Conservation (phyloP, 495 filamentous ascomycete species). For the Daldinia childiae region DNA sequence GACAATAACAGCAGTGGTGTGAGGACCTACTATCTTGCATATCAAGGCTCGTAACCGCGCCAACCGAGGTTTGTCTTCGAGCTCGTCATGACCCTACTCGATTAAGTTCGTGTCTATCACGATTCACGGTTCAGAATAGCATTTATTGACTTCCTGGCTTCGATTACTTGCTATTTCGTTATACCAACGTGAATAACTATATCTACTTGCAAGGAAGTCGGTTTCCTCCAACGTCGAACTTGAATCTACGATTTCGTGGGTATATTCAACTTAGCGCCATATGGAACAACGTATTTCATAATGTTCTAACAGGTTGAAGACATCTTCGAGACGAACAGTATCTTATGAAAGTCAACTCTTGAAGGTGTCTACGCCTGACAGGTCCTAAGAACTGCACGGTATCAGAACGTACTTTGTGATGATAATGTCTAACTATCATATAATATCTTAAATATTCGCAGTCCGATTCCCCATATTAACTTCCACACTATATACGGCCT, state of each 20-base stretch:
- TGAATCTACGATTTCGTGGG: neutral
- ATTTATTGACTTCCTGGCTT: neutral
- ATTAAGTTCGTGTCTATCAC: neutral
- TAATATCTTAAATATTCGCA: slow-evolving; percentile 21
- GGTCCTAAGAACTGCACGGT: neutral
- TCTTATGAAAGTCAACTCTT: neutral
- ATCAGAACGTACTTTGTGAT: neutral
- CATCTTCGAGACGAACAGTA: neutral
- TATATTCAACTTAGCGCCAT: neutral
- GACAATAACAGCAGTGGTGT: too few relatives aligned
- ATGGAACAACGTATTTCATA: neutral
- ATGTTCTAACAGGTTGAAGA: neutral
- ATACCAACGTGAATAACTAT: neutral
- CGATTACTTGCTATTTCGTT: neutral
- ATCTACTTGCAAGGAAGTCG: neutral
- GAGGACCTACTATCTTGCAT: too few relatives aligned
- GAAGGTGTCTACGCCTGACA: neutral
- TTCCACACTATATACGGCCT: slow-evolving; percentile 9
- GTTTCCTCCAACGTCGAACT: neutral
- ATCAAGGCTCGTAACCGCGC: too few relatives aligned
- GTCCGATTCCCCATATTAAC: slow-evolving; percentile 34
- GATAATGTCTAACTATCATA: neutral
- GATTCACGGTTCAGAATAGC: neutral
- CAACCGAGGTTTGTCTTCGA: neutral
- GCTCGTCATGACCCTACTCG: neutral